Percentiles rank a stretch among this genome's conserved stretches.
Conservation (phyloP, 352 stramenopile genomes). For the Pythium phragmitis region DNA sequence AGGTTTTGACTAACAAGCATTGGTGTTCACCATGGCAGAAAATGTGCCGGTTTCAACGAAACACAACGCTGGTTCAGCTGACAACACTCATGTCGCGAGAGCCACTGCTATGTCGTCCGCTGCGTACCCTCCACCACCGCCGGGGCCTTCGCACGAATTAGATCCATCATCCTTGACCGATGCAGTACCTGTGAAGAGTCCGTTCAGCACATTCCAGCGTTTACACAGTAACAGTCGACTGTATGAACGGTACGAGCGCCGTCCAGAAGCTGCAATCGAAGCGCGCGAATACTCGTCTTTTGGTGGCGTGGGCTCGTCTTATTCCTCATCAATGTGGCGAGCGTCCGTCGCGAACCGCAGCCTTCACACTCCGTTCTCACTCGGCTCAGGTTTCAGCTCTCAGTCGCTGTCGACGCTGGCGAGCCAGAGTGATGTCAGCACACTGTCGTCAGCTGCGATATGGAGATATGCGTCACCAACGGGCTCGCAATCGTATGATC, state of each 20-base stretch:
- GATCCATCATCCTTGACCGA: neutral
- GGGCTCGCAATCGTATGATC: neutral
- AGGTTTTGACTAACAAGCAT: neutral
- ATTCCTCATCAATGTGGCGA: constrained; percentile 13
- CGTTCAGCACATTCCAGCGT: constrained; percentile 32
- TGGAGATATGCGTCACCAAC: constrained; percentile 20
- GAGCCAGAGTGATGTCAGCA: neutral
- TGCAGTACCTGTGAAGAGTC: constrained; percentile 17
- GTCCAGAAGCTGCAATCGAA: neutral
- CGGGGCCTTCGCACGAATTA: neutral
- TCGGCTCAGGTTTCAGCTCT: neutral
- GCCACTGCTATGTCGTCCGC: neutral
- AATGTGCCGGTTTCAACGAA: neutral
- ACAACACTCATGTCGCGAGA: neutral
- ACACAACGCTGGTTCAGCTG: neutral
- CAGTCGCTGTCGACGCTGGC: neutral
- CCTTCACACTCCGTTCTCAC: constrained; percentile 8
- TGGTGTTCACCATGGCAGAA: neutral
- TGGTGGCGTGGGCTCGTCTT: constrained; percentile 3
- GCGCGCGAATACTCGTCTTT: neutral
- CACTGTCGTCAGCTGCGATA: constrained; percentile 1
- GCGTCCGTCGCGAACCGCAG: constrained; percentile 2
- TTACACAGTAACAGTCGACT: constrained; percentile 23
- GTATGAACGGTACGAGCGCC: constrained; percentile 25
- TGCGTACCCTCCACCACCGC: constrained; percentile 4